phyloP scores from a whole-genome alignment of 371 early-diverging fungal species.

The Mortierella sp. region DNA sequence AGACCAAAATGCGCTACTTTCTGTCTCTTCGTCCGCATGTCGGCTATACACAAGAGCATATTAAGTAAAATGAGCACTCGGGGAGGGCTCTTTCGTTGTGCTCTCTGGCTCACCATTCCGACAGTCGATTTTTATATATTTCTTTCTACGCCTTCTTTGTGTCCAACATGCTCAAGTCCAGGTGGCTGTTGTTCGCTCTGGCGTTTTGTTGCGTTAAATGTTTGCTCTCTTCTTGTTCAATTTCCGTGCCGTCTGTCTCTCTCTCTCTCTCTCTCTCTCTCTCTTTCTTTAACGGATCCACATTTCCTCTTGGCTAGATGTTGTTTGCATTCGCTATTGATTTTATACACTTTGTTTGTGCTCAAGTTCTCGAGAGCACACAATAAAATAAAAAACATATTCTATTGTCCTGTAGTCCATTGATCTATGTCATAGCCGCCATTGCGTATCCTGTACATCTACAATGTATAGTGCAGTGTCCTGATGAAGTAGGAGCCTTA shows the following conservation, averaged over 20 bases:
- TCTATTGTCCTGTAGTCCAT: constrained; percentile 14
- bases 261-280: not conserved
- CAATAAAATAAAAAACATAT: not conserved
- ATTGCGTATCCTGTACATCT: not conserved
- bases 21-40: not conserved
- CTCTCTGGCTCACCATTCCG: constrained; percentile 9
- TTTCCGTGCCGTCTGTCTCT: not conserved
- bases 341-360: not conserved
- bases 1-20: not conserved
- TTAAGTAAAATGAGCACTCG: not conserved
- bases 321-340: not conserved
- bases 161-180: not conserved
- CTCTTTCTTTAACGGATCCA: not conserved
- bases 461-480: not conserved
- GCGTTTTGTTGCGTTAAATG: constrained; percentile 4
- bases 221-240: not conserved
- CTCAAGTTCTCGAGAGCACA: constrained; percentile 10
- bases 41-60: not conserved
- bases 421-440: not conserved
- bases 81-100: not conserved
- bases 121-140: not conserved
- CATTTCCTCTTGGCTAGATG: not conserved
- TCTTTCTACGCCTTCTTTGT: constrained; percentile 4
- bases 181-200: not conserved
- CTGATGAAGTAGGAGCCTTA: constrained; percentile 14